These are phyloP conservation scores for Lithospermum erythrorhizon DNA, from an alignment of 257 asterid genomes.

Conservation along the genomic window DNA sequence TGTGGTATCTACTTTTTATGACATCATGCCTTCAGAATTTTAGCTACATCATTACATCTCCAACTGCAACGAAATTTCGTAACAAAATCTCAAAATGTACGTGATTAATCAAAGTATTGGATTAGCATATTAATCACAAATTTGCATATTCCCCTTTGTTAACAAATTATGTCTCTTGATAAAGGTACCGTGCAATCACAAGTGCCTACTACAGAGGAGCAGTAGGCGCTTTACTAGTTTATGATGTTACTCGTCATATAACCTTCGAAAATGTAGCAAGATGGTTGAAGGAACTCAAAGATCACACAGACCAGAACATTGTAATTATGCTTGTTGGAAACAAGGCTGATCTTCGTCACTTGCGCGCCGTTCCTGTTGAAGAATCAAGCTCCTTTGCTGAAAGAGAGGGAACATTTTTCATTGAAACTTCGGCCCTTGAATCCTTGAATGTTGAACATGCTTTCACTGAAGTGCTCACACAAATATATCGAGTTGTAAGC, in stretches of 20 bases:
- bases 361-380: slow-evolving; percentile 47
- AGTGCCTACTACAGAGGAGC: slow-evolving; percentile 88
- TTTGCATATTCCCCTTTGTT: too few relatives aligned
- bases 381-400: slow-evolving; percentile 58
- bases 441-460: slow-evolving; percentile 66
- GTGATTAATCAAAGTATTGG: too few relatives aligned
- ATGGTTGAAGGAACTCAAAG: slow-evolving; percentile 79
- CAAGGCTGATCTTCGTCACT: slow-evolving; percentile 78
- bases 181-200: slow-evolving; percentile 82
- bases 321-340: slow-evolving; percentile 81
- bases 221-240: slow-evolving; percentile 66
- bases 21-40: too few relatives aligned
- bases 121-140: too few relatives aligned
- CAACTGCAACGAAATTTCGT: too few relatives aligned
- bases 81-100: too few relatives aligned
- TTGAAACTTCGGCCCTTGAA: slow-evolving; percentile 81
- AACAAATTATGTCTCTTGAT: background rate
- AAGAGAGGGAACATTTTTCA: slow-evolving; percentile 54
- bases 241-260: slow-evolving; percentile 68
- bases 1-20: too few relatives aligned
- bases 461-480: slow-evolving; percentile 69
- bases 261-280: slow-evolving; percentile 66
- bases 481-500: slow-evolving; percentile 58
- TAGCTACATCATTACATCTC: too few relatives aligned
- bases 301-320: slow-evolving; percentile 69